Conservation (phyloP, 73 alveolate species). For the Paramecium sonneborni region DNA sequence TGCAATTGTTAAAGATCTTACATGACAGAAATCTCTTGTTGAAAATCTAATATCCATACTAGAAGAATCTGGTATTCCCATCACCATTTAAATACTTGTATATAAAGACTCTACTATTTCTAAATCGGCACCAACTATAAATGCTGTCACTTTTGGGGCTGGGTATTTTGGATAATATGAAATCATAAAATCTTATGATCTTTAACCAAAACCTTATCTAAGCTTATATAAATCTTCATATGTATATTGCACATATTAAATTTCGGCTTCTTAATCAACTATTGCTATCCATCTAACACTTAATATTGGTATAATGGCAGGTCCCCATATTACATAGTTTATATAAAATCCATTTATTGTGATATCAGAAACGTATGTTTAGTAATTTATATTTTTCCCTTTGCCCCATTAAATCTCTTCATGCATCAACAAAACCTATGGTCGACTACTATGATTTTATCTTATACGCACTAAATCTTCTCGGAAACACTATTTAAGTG, state of each 20-base stretch:
- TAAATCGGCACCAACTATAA: constrained; percentile 28
- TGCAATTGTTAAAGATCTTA: background rate
- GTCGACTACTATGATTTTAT: constrained; percentile 10
- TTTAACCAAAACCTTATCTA: constrained; percentile 20
- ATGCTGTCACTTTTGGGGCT: constrained; percentile 50
- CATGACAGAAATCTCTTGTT: constrained; percentile 40
- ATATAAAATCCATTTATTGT: constrained; percentile 45
- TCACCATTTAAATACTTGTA: background rate
- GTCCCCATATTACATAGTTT: constrained; percentile 28
- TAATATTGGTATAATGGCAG: constrained; percentile 24
- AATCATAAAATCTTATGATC: background rate
- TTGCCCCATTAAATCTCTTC: constrained; percentile 49
- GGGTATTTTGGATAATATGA: constrained; percentile 4
- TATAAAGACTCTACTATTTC: background rate
- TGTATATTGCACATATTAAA: constrained; percentile 35
- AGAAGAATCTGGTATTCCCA: background rate
- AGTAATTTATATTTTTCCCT: constrained; percentile 3
- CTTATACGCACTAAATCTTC: background rate
- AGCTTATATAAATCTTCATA: background rate
- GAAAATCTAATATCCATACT: background rate
- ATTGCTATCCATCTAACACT: constrained; percentile 43
- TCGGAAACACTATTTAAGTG: constrained; percentile 22
- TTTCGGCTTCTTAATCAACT: background rate
- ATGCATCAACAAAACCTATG: constrained; percentile 32
- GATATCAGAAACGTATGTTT: constrained; percentile 3